Conservation (phyloP, 1,284 basidiomycete genomes). For the Calocybe gambosa region DNA sequence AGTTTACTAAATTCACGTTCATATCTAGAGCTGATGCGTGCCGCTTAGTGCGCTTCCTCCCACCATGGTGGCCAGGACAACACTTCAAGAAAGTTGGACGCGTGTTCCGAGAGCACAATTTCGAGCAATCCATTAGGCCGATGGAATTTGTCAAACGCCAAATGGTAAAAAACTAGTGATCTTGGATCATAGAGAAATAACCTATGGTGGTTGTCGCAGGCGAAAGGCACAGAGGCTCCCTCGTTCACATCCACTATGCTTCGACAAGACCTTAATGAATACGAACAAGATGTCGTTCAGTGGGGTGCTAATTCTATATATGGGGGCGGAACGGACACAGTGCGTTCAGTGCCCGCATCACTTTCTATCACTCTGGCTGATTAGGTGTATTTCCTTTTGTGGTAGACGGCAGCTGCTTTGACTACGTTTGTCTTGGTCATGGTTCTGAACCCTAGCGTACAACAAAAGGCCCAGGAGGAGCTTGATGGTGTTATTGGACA, state of each 20-base stretch:
- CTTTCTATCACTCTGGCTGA: neutral
- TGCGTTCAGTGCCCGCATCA: conserved; percentile 3
- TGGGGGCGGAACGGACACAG: conserved; percentile 17
- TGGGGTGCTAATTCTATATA: conserved; percentile 18
- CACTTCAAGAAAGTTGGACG: conserved; percentile 16
- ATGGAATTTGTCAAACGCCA: conserved; percentile 14
- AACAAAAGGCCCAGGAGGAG: conserved; percentile 25
- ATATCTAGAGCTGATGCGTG: too few species aligned
- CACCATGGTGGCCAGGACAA: conserved; percentile 14
- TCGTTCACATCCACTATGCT: conserved; percentile 16
- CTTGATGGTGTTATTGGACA: conserved; percentile 30
- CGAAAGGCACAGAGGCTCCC: conserved; percentile 9
- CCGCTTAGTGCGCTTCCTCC: conserved; percentile 12
- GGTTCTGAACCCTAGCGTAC: conserved; percentile 28
- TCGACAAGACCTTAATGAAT: conserved; percentile 7
- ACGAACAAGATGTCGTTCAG: conserved; percentile 14
- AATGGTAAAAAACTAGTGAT: conserved; percentile 11
- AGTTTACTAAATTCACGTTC: too few species aligned
- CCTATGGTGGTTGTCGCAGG: neutral
- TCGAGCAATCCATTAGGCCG: conserved; percentile 14
- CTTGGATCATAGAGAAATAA: neutral
- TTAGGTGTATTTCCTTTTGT: neutral
- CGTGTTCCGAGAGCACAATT: conserved; percentile 11
- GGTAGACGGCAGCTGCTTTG: conserved; percentile 12
- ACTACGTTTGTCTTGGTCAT: conserved; percentile 33